phyloP scores from a whole-genome alignment of 2,329 filamentous ascomycete species.

The Tetracladium maxilliforme region DNA sequence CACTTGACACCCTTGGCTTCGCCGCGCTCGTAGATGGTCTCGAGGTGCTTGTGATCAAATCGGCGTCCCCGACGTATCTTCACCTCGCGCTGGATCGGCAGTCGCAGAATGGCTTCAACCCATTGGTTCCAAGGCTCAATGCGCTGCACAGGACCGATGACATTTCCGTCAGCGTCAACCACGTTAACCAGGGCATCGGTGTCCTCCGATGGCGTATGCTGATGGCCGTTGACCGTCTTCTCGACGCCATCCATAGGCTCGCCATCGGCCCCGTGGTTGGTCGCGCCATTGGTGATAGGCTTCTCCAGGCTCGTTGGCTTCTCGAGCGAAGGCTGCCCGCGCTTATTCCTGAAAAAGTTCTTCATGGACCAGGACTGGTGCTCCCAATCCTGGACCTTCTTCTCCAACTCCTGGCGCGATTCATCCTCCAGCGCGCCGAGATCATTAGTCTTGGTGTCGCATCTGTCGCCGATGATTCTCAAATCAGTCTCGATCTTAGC shows the following conservation, averaged over 20 bases:
- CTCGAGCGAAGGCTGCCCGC: not conserved
- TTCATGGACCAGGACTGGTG: conserved; percentile 4
- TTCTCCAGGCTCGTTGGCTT: not conserved
- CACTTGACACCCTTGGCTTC: conserved; percentile 28
- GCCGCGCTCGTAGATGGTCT: conserved; percentile 23
- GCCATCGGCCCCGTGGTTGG: not conserved
- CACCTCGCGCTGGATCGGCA: conserved; percentile 22
- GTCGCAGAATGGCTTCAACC: conserved; percentile 18
- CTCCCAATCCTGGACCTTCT: conserved; percentile 4
- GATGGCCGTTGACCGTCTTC: conserved; percentile 1
- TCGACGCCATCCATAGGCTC: not conserved
- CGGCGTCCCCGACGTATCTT: conserved; percentile 24
- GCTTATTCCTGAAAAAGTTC: not conserved
- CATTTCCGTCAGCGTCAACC: conserved; percentile 18
- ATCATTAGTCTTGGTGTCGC: no score
- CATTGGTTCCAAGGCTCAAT: conserved; percentile 24
- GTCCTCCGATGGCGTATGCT: conserved; percentile 5
- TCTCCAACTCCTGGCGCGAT: conserved; percentile 4
- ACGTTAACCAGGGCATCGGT: conserved; percentile 19
- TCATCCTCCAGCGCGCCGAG: conserved; percentile 7
- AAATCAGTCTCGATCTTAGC: no score
- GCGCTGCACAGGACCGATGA: conserved; percentile 20
- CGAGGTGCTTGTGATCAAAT: conserved; percentile 22
- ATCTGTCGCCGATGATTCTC: no score
- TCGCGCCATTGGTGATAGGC: not conserved